Percentiles rank a stretch among this genome's conserved stretches.
phyloP scores from a whole-genome alignment of 495 filamentous ascomycete genomes.

The Echria macrotheca region DNA sequence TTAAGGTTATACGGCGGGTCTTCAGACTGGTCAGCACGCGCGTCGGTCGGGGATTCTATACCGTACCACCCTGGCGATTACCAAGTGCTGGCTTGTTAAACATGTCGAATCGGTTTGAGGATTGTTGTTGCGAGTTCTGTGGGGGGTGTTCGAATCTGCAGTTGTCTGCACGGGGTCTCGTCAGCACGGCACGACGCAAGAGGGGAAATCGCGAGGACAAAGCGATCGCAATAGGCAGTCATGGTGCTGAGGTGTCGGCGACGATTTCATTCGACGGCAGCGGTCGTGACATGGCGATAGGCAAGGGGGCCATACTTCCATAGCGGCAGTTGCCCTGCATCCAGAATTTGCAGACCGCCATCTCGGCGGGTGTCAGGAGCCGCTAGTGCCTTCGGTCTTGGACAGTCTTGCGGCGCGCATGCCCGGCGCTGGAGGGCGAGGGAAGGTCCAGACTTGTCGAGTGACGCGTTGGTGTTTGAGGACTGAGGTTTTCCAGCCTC shows the following conservation, averaged over 20 bases:
- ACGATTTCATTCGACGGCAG: background rate
- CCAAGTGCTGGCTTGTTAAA: conserved; percentile 14
- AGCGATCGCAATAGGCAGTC: background rate
- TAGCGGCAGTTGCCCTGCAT: conserved; percentile 68
- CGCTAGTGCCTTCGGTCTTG: background rate
- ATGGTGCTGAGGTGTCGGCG: background rate
- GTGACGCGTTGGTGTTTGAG: too few species aligned
- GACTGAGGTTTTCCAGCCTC: conserved; percentile 10
- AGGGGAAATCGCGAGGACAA: background rate
- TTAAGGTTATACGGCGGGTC: conserved; percentile 37
- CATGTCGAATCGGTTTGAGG: conserved; percentile 27
- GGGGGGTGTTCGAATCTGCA: conserved; percentile 45
- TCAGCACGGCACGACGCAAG: background rate
- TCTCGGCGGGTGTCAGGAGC: conserved; percentile 20
- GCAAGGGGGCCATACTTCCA: conserved; percentile 45
- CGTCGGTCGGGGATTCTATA: too few species aligned
- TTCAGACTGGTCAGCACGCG: background rate
- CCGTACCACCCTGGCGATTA: background rate
- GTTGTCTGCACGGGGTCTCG: conserved; percentile 21
- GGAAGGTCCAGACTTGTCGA: too few species aligned
- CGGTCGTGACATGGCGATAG: background rate
- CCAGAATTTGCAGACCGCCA: conserved; percentile 67
- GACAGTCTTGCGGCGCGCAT: too few species aligned
- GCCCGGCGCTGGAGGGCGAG: too few species aligned
- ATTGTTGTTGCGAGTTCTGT: conserved; percentile 23